Conservation (phyloP, 345 rosid species). For the Aquilaria yunnanensis region DNA sequence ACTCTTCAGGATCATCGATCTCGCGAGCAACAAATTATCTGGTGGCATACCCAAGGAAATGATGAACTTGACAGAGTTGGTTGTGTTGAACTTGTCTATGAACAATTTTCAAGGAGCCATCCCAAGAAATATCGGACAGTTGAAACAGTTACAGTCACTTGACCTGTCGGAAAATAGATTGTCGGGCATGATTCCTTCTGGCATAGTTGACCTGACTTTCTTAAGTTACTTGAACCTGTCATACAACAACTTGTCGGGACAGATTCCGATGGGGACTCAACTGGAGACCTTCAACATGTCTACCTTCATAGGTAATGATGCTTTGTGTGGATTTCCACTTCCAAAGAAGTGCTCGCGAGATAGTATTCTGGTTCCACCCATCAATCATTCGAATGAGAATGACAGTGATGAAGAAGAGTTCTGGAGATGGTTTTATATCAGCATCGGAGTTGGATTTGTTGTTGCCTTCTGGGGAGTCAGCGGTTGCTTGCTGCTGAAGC, state of each 20-base stretch:
- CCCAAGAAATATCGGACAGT: constrained; percentile 8
- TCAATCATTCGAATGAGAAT: no score
- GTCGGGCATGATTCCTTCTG: constrained; percentile 17
- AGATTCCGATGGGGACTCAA: constrained; percentile 15
- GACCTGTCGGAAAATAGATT: constrained; percentile 18
- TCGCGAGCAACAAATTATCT: constrained; percentile 11
- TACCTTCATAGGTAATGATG: constrained; percentile 16
- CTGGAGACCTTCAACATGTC: constrained; percentile 16
- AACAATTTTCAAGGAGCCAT: constrained; percentile 17
- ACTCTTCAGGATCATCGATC: constrained; percentile 13
- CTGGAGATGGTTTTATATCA: not conserved
- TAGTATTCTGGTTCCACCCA: not conserved
- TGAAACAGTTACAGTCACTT: constrained; percentile 14
- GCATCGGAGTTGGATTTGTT: constrained; percentile 3
- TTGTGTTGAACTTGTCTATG: constrained; percentile 19
- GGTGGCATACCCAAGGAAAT: constrained; percentile 15
- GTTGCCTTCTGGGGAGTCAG: constrained; percentile 7
- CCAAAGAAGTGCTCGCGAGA: constrained; percentile 10
- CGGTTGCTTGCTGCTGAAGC: constrained; percentile 1
- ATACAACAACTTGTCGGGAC: constrained; percentile 17
- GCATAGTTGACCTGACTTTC: constrained; percentile 8
- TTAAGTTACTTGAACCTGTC: constrained; percentile 20
- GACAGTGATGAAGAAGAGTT: not conserved
- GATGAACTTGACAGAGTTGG: constrained; percentile 5
- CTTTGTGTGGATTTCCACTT: constrained; percentile 13